phyloP scores from a whole-genome alignment of 2,329 filamentous ascomycete species.

The Fusarium begoniae region DNA sequence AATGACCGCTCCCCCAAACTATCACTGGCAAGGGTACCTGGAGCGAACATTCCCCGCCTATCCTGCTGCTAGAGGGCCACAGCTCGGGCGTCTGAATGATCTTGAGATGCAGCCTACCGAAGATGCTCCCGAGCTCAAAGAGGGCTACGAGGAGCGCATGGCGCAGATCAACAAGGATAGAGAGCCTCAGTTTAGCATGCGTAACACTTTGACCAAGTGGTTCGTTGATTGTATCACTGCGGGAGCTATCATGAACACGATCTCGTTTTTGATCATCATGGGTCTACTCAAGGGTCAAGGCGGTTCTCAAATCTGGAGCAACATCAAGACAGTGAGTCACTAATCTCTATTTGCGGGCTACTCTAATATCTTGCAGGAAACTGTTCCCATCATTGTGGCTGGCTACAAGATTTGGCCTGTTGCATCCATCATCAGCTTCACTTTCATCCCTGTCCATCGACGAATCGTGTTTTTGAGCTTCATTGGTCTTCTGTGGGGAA shows the following conservation, averaged over 20 bases:
- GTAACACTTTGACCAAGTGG: slow-evolving; percentile 58
- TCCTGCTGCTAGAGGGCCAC: slow-evolving; percentile 14
- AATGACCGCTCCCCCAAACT: slow-evolving; percentile 65
- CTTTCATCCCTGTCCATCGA: slow-evolving; percentile 58
- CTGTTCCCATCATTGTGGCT: slow-evolving; percentile 58
- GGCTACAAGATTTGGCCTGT: slow-evolving; percentile 63
- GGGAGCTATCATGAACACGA: slow-evolving; percentile 57
- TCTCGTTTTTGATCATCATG: slow-evolving; percentile 59
- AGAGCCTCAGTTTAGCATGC: slow-evolving; percentile 49
- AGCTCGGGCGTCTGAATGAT: slow-evolving; percentile 30
- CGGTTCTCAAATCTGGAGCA: slow-evolving; percentile 48
- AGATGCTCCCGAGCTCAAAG: slow-evolving; percentile 36
- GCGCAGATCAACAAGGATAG: slow-evolving; percentile 24
- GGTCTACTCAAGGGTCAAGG: slow-evolving; percentile 55
- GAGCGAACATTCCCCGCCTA: slow-evolving; percentile 63
- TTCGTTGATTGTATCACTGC: slow-evolving; percentile 61
- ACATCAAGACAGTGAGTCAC: slow-evolving; percentile 48
- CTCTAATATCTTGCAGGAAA: slow-evolving; percentile 47
- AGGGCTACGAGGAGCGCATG: slow-evolving; percentile 34
- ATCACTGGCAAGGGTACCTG: slow-evolving; percentile 65
- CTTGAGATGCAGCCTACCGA: slow-evolving; percentile 44
- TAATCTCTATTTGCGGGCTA: rapidly evolving
- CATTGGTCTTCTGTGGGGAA: slow-evolving; percentile 59
- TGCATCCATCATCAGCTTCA: slow-evolving; percentile 61
- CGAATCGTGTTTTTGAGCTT: slow-evolving; percentile 61